Base-by-base conservation (phyloP, 805 yeast species). In the Saturnispora zaruensis region DNA sequence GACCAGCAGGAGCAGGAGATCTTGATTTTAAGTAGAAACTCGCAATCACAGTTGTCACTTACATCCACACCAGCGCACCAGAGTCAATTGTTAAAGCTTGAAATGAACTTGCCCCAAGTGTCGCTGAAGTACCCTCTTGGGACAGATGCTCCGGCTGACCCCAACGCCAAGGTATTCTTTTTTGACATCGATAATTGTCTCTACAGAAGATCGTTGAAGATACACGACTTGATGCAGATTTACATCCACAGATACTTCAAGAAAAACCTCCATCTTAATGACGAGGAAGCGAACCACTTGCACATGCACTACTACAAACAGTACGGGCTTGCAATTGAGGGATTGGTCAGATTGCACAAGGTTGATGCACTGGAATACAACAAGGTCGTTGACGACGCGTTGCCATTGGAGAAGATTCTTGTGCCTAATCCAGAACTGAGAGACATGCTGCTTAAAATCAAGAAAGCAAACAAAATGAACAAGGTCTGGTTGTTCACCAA, bases 111-210 rank as follows among this genome's bases (percentile, higher is more conserved):
- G 8, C 71, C 71, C 3, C 57, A 56, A 6, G 62, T 65, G 4
- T 33, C 49, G 0, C 51, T 67, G 34, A 61, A 56, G 9, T 62
- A 61, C 41, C 61, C 62, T 1, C 55, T 58, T 42, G 70, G 65
- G 2, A 59, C 65, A 5, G 59, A 56, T 23, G 54, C 59, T 1
- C 40, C 65, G 54, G 55, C 62, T 1, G 50, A 52, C 13, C 50
- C 52, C 18, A 57, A 60, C 45, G 63, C 59, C 20, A 59, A 56
- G 32, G 69, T 66, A 16, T 87, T 93, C 67, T 88, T 81, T 66
- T 91, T 91, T 60, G 99, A 91, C 64, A 88, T 91, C 49, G 99
- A 91, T 70, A 91, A 91, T 65, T 89, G 97, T 64, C 74, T 91
- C 28, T 91, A 91, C 67, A 75, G 77, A 48, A 71, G 89, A 51